Evolutionary conservation across 352 stramenopile species (phyloP).

Genomic region (Phytophthora constricta): DNA sequence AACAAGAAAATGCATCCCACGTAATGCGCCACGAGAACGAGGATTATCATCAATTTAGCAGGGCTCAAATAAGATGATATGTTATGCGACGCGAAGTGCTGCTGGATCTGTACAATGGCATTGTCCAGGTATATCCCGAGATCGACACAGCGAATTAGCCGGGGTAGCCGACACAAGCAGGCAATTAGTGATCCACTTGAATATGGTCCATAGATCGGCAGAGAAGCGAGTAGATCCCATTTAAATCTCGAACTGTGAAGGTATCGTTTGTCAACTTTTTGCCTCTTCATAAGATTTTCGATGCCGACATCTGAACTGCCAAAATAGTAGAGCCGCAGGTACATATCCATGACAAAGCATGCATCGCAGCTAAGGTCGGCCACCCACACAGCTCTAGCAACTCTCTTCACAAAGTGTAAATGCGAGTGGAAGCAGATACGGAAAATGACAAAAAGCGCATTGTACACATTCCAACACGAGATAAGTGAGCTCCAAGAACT

Average conservation of each 20-base stretch:
- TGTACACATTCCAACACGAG: slow-evolving; percentile 68
- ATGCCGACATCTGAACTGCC: slow-evolving; percentile 51
- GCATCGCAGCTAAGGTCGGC: slow-evolving; percentile 46
- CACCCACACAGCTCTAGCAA: slow-evolving; percentile 30
- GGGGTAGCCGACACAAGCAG: slow-evolving; percentile 54
- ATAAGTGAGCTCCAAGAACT: slow-evolving; percentile 53
- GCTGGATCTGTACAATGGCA: slow-evolving; percentile 48
- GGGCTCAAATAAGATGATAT: slow-evolving; percentile 67
- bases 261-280: slow-evolving; percentile 52
- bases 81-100: slow-evolving; percentile 44
- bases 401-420: slow-evolving; percentile 10
- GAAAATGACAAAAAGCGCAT: slow-evolving; percentile 69
- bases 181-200: slow-evolving; percentile 37
- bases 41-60: slow-evolving; percentile 59
- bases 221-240: slow-evolving; percentile 47
- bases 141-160: slow-evolving; percentile 47
- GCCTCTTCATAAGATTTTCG: slow-evolving; percentile 45
- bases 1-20: slow-evolving; percentile 73
- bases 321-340: slow-evolving; percentile 77
- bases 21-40: slow-evolving; percentile 69
- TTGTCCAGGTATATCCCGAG: slow-evolving; percentile 52
- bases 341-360: slow-evolving; percentile 55
- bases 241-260: slow-evolving; percentile 39
- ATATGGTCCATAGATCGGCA: slow-evolving; percentile 66
- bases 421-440: slow-evolving; percentile 63